These are phyloP conservation scores for Yamadazyma aaseri DNA, from an alignment of 1,139 yeast genomes.

Conservation along the genomic window DNA sequence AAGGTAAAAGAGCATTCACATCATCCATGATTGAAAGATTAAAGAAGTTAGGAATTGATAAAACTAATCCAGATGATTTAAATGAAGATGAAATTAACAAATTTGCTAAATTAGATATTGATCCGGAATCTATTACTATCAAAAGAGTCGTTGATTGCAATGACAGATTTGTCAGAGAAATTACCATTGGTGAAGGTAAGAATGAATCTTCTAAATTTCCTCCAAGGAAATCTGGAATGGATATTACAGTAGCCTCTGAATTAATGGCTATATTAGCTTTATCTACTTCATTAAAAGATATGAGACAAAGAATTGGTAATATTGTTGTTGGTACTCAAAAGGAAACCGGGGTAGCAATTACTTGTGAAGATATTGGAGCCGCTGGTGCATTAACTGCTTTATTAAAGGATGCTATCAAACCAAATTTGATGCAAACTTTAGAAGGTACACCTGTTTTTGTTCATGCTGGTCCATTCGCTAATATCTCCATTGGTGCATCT, in stretches of 20 bases:
- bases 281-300: constrained; percentile 62
- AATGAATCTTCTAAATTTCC: constrained; percentile 66
- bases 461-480: constrained; percentile 87
- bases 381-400: constrained; percentile 82
- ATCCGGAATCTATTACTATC: constrained; percentile 71
- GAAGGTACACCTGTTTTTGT: constrained; percentile 86
- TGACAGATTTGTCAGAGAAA: constrained; percentile 72
- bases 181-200: constrained; percentile 74
- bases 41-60: constrained; percentile 58
- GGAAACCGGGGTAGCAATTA: constrained; percentile 59
- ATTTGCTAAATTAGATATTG: constrained; percentile 68
- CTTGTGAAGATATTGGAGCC: constrained; percentile 77
- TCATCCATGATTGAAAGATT: constrained; percentile 66
- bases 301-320: constrained; percentile 68
- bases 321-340: constrained; percentile 69
- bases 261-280: constrained; percentile 80
- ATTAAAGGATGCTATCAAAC: constrained; percentile 78
- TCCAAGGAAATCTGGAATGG: constrained; percentile 73
- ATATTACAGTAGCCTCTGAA: constrained; percentile 80
- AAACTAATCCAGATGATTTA: constrained; percentile 67
- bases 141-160: constrained; percentile 81
- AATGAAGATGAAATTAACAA: constrained; percentile 59
- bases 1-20: constrained; percentile 64
- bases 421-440: constrained; percentile 80
- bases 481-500: constrained; percentile 82